Evolutionary conservation across 1,284 basidiomycete genomes (phyloP), one percentile per base, ranked within the genome.

Genomic region (Exsudoporus floridanus): DNA sequence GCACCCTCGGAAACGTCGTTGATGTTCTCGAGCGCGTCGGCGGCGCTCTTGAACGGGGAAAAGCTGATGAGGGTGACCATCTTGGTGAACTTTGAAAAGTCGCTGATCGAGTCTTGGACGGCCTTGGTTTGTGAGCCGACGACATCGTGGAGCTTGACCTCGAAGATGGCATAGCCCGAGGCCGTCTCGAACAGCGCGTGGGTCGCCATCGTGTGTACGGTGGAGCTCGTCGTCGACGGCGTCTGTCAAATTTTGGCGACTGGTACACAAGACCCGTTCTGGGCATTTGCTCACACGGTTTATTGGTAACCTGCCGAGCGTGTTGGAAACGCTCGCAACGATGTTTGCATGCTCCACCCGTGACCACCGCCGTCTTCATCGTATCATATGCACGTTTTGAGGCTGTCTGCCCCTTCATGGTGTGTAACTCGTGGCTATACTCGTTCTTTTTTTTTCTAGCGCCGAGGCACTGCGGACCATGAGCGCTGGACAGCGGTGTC

Each of bases 1-100:
- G 48, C 61, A 94, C 96, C 94, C 80, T 98, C 96, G 6, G 96
- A 98, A 16, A 99, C 76, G 73, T 99, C 95, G 70, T 98, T 97
- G 52, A 90, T 89, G 66, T 97, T 98, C 75, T 99, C 94, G 60
- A 99, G 78, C 27, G 96, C 97, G 71, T 98, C 91, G 2, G 93
- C 94, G 36, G 95, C 94, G 60, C 81, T 94, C 72, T 93, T 94
- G 81, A 97, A 99, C 2, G 97, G 96, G 53, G 88, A 82, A 78
- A 98, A 99, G 69, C 91, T 95, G 72, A 91, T 73, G 65, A 99
- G 77, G 66, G 86, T 81, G 60, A 98, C 91, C 91, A 98, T 96
- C 79, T 95, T 94, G 61, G 84, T 81, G 73, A 99, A 99, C 70
- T 92, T 94, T 69, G 86, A 79, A 64, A 96, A 78, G 74, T 98